Percentiles rank a stretch among this genome's conserved stretches.
phyloP scores from a whole-genome alignment of 2,329 filamentous ascomycete species.

The Ampelomyces quisqualis region DNA sequence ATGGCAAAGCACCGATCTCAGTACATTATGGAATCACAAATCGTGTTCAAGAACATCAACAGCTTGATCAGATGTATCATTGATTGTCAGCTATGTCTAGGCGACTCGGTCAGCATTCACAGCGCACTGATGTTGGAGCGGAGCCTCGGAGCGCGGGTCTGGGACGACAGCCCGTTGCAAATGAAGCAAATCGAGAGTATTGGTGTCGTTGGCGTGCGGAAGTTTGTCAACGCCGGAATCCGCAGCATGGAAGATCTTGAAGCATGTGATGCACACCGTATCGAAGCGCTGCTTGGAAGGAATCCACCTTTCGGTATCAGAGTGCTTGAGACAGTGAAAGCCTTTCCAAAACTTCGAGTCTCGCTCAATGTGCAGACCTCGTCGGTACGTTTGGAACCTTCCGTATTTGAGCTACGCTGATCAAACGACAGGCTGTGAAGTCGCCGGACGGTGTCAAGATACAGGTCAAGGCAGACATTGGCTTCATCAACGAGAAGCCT shows the following conservation, averaged over 20 bases:
- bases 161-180: conserved; percentile 81
- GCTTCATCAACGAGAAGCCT: conserved; percentile 67
- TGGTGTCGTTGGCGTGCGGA: conserved; percentile 72
- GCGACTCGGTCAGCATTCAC: conserved; percentile 67
- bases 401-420: not conserved
- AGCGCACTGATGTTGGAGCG: conserved; percentile 76
- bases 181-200: conserved; percentile 80
- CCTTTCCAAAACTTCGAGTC: conserved; percentile 69
- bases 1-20: conserved; percentile 57
- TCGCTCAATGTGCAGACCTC: conserved; percentile 54
- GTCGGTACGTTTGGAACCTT: conserved; percentile 37
- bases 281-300: conserved; percentile 74
- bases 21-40: conserved; percentile 60
- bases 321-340: conserved; percentile 62
- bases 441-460: conserved; percentile 53
- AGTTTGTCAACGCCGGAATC: conserved; percentile 70
- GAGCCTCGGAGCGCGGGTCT: conserved; percentile 71
- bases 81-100: conserved; percentile 64
- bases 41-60: conserved; percentile 68
- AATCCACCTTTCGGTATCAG: conserved; percentile 82
- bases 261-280: conserved; percentile 64
- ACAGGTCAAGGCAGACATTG: conserved; percentile 65
- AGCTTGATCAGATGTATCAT: conserved; percentile 73
- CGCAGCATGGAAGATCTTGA: conserved; percentile 70
- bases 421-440: conserved; percentile 20